Base-by-base conservation (phyloP, 2,329 filamentous ascomycete genomes). In the Stachybotrys elegans region DNA sequence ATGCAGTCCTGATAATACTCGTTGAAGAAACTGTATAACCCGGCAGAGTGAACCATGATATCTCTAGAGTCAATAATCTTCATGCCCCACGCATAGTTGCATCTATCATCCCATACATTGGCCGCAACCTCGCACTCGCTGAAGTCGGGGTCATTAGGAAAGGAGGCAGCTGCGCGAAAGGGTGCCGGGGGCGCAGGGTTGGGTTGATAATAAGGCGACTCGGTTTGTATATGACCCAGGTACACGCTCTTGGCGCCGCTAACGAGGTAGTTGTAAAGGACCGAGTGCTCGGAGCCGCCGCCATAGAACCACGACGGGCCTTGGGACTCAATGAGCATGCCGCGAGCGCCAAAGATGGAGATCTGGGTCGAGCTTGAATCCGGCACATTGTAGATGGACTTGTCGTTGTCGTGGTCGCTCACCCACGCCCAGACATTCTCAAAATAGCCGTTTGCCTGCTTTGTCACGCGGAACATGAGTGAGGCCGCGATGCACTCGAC, bases 21-120 rank as follows among this genome's bases (percentile, higher is more conserved):
- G 53, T 75, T 67, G 66, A 80, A 82, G 68, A 80, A 83, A 40
- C 65, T 72, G 59, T 82, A 82, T 4, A 79, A 51, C 0, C 78
- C 78, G 0, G 70, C 71, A 11, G 75, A 73, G 44, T 81, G 76
- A 19, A 73, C 56, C 21, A 69, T 56, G 22, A 81, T 65, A 44
- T 71, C 62, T 6, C 58, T 56, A 4, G 68, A 72, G 45, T 73
- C 65, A 21, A 78, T 50, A 43, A 81, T 68, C 3, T 75, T 68
- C 7, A 81, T 52, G 16, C 69, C 76, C 72, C 73, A 78, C 6
- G 71, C 69, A 39, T 65, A 54, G 13, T 59, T 55, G 45, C 61
- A 63, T 6, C 36, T 20, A 17, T 45, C 47, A 32, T 43, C 38
- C n/a, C 31, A 13, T 1, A 23, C 41, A 50, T 19, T 20, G 13